Evolutionary conservation across 306 rosid species (phyloP).

Genomic region (Prunus kanzakura): DNA sequence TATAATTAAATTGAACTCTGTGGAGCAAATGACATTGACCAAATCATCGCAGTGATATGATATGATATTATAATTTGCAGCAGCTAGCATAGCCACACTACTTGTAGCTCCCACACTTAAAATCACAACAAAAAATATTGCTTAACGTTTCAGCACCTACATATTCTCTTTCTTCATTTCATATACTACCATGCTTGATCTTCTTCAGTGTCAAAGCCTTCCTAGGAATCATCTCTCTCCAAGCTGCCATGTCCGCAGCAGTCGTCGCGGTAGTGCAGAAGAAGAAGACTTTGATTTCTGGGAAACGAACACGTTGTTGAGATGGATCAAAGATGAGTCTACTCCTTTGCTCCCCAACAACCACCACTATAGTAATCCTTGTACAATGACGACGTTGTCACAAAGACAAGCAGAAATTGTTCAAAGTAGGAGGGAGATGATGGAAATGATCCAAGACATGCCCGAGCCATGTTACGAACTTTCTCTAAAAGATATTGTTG

Average conservation of each 20-base stretch:
- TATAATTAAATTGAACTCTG: conserved; percentile 20
- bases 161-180: conserved; percentile 4
- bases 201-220: conserved; percentile 18
- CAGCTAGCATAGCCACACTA: too few relatives aligned
- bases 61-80: background rate
- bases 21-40: conserved; percentile 24
- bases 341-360: conserved; percentile 32
- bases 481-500: conserved; percentile 65
- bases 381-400: conserved; percentile 23
- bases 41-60: conserved; percentile 1
- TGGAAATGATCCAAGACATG: conserved; percentile 49
- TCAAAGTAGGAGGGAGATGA: conserved; percentile 52
- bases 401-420: conserved; percentile 33
- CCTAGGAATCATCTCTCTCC: conserved; percentile 17
- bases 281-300: conserved; percentile 55
- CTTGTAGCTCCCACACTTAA: background rate
- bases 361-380: conserved; percentile 23
- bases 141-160: conserved; percentile 16
- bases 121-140: background rate
- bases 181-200: conserved; percentile 33
- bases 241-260: conserved; percentile 28
- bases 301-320: conserved; percentile 14
- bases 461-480: conserved; percentile 64
- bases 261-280: conserved; percentile 25
- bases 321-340: conserved; percentile 9